phyloP scores from a whole-genome alignment of 768 basidiomycete genomes.

The Boletus reticulatus region DNA sequence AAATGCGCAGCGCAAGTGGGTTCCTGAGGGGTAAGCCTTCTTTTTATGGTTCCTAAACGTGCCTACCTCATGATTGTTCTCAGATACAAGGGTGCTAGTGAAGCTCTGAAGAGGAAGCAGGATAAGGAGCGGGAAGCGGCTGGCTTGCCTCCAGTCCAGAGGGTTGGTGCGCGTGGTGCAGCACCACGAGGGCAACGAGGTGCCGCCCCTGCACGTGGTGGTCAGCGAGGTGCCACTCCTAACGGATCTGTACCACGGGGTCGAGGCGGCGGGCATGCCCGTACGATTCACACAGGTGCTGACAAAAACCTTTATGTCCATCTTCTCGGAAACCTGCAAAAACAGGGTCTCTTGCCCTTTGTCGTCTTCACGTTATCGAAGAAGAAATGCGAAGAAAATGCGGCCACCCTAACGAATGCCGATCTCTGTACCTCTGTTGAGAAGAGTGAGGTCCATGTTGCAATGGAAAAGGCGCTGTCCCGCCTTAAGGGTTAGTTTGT shows the following conservation, averaged over 20 bases:
- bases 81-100: slow-evolving; percentile 89
- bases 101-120: slow-evolving; percentile 89
- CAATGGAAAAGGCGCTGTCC: slow-evolving; percentile 87
- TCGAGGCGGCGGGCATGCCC: slow-evolving; percentile 46
- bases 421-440: slow-evolving; percentile 89
- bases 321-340: slow-evolving; percentile 80
- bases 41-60: not conserved
- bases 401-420: slow-evolving; percentile 79
- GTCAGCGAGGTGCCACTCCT: slow-evolving; percentile 49
- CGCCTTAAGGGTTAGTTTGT: slow-evolving; percentile 74
- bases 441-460: slow-evolving; percentile 96
- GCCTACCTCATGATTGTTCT: slow-evolving; percentile 3
- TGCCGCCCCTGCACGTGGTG: slow-evolving; percentile 48
- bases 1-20: slow-evolving; percentile 62
- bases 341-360: slow-evolving; percentile 84
- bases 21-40: slow-evolving; percentile 71
- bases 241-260: slow-evolving; percentile 34
- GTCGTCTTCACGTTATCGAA: slow-evolving; percentile 98
- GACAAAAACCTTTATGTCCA: slow-evolving; percentile 96
- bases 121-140: slow-evolving; percentile 98
- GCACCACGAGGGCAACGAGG: slow-evolving; percentile 49
- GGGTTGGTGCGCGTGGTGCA: slow-evolving; percentile 77
- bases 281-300: slow-evolving; percentile 62
- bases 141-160: slow-evolving; percentile 82
- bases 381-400: slow-evolving; percentile 96